A percentile compares a stretch with the other conserved stretches of the same genome.
Conservation (phyloP, 768 basidiomycete genomes). For the Serpula lacrymans region DNA sequence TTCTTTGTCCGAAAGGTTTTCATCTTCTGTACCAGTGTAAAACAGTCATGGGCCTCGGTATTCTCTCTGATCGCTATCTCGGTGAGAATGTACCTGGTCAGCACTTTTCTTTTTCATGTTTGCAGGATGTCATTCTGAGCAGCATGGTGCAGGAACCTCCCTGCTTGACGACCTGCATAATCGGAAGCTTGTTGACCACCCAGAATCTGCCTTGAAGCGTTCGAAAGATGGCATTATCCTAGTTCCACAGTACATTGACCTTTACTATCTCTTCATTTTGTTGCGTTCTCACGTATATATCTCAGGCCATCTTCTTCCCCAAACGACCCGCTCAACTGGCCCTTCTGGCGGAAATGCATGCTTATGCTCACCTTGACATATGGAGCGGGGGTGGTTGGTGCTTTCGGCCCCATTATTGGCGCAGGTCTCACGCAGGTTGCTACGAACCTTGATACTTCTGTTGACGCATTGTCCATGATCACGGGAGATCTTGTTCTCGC, state of each 20-base stretch:
- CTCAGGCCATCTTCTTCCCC: conserved; percentile 7
- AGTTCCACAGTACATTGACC: conserved; percentile 4
- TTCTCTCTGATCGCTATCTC: conserved; percentile 18
- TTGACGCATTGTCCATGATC: conserved; percentile 6
- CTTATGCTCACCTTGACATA: conserved; percentile 11
- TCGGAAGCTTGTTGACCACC: background rate
- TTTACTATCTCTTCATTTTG: background rate
- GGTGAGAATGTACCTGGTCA: conserved; percentile 8
- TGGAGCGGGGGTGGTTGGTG: conserved; percentile 14
- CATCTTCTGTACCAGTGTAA: background rate
- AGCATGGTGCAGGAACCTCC: conserved; percentile 4
- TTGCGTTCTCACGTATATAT: background rate
- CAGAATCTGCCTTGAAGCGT: conserved; percentile 5
- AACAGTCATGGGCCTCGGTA: conserved; percentile 15
- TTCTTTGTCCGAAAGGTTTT: no score
- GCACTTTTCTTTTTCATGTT: background rate
- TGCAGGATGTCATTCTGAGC: background rate
- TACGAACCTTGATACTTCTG: conserved; percentile 7
- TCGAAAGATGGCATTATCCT: conserved; percentile 6
- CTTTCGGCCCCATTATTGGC: conserved; percentile 13
- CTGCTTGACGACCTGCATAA: conserved; percentile 7
- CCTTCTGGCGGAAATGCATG: conserved; percentile 10
- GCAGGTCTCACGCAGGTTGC: conserved; percentile 13
- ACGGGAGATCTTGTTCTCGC: conserved; percentile 12
- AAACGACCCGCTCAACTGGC: conserved; percentile 12